Evolutionary conservation across 2,329 filamentous ascomycete genomes (phyloP), one percentile per base, ranked within the genome.

Genomic region (Sordariomycetes sp.): DNA sequence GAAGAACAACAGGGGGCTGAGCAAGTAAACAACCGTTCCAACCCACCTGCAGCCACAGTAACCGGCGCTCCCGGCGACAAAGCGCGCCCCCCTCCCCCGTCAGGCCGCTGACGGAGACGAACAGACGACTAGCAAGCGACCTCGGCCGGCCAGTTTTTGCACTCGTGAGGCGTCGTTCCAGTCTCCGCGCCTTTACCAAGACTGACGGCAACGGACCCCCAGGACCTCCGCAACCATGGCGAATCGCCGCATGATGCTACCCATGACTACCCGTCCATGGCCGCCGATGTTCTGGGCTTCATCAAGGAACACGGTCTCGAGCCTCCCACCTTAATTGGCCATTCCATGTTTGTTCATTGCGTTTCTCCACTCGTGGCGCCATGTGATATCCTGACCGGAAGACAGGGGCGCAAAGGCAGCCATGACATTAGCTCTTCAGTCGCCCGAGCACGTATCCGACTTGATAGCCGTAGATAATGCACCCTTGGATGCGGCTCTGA

Each of bases 211-310:
- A 45, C 51, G 22, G 42, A 55, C 48, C 58, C 32, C 52, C 60
- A 90, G 87, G 92, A 97, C 69, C 80, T 96, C 20, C 83, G 92
- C 63, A 97, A 97, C 67, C 92, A 97, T 74, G 92, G 92, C 65
- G 86, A 95, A 45, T 95, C 90, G 1, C 88, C 90, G 1, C 91
- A 96, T 70, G 70, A 83, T 55, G 72, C 76, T 0, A 76, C 75
- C 1, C 94, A 97, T 69, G 86, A 92, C 72, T 97, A 97, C 69
- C 69, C 72, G 1, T 78, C 82, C 52, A 90, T 97, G 80, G 89
- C 92, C 4, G 80, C 85, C 62, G 92, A 97, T 64, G 84, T 96
- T 12, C 82, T 85, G 57, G 76, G 79, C 52, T 97, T 97, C 69
- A 85, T 97, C 58, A 64, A 76, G 5, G 73, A 87, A 57, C 86